A percentile compares a stretch with the other conserved stretches of the same genome.
These are phyloP conservation scores for Fraxinus albicans DNA, from an alignment of 305 asterid genomes.

Conservation along the genomic window DNA sequence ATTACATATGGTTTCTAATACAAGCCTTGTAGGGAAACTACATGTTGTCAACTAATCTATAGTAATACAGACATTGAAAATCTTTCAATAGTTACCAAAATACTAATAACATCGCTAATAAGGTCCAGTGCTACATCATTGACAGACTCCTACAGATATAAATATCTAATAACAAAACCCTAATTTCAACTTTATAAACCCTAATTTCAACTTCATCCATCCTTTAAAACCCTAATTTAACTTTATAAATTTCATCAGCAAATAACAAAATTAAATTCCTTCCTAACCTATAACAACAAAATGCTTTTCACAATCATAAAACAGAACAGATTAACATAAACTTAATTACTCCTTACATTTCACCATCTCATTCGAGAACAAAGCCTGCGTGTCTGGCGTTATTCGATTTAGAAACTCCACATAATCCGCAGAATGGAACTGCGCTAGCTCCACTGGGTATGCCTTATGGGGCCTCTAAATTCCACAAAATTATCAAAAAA, in stretches of 20 bases:
- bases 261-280: not conserved
- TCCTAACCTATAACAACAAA: not conserved
- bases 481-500: slow-evolving; percentile 8
- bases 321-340: not conserved
- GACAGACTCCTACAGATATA: not conserved
- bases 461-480: slow-evolving; percentile 98
- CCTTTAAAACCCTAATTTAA: slow-evolving; percentile 1
- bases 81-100: not conserved
- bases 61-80: not conserved
- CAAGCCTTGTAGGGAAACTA: too few species aligned
- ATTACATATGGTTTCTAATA: too few species aligned
- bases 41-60: not conserved
- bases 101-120: not conserved
- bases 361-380: slow-evolving; percentile 59
- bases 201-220: not conserved
- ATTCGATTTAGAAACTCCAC: slow-evolving; percentile 91
- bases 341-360: slow-evolving; percentile 47
- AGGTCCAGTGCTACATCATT: not conserved
- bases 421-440: slow-evolving; percentile 95
- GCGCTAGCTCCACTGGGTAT: slow-evolving; percentile 96
- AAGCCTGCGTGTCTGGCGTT: slow-evolving; percentile 64
- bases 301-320: not conserved
- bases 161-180: not conserved
- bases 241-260: not conserved
- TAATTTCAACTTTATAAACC: slow-evolving; percentile 5